phyloP scores from a whole-genome alignment of 164 flowering plant genomes.

The Stephania cephalantha region DNA sequence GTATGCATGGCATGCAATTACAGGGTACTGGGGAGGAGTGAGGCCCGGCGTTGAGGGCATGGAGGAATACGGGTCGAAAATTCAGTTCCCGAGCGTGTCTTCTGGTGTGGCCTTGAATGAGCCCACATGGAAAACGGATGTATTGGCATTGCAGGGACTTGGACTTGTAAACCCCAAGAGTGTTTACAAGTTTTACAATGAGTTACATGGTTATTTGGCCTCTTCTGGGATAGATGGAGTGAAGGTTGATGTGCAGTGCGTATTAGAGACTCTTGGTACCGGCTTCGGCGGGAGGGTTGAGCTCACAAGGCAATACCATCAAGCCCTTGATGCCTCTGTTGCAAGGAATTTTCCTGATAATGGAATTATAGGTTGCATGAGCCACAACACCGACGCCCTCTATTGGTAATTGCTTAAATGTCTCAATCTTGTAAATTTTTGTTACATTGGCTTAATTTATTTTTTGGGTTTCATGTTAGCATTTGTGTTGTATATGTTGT shows the following conservation, averaged over 20 bases:
- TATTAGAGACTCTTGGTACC: slow-evolving; percentile 81
- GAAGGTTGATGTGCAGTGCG: slow-evolving; percentile 91
- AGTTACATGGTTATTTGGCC: slow-evolving; percentile 70
- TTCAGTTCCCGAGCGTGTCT: slow-evolving; percentile 50
- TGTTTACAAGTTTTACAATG: slow-evolving; percentile 61
- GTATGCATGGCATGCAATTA: slow-evolving; percentile 94
- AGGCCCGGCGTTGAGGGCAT: slow-evolving; percentile 49
- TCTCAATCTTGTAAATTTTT: not conserved
- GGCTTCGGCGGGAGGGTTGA: slow-evolving; percentile 88
- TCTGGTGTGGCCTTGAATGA: slow-evolving; percentile 65
- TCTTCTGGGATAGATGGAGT: slow-evolving; percentile 86
- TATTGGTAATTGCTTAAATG: slow-evolving; percentile 39
- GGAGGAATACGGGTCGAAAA: slow-evolving; percentile 50
- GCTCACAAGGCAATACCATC: slow-evolving; percentile 74
- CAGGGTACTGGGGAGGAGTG: slow-evolving; percentile 98
- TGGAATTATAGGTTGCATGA: slow-evolving; percentile 92
- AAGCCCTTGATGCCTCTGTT: slow-evolving; percentile 83
- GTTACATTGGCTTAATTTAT: not conserved
- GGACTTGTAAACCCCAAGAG: slow-evolving; percentile 70
- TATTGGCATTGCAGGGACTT: slow-evolving; percentile 62
- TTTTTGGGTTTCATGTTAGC: not conserved
- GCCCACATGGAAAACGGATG: slow-evolving; percentile 64
- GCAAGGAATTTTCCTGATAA: slow-evolving; percentile 74
- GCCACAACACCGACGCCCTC: slow-evolving; percentile 87
- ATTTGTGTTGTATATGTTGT: not conserved